Evolutionary conservation across 1,284 basidiomycete genomes (phyloP).

Genomic region (Porogramme epimiltina): DNA sequence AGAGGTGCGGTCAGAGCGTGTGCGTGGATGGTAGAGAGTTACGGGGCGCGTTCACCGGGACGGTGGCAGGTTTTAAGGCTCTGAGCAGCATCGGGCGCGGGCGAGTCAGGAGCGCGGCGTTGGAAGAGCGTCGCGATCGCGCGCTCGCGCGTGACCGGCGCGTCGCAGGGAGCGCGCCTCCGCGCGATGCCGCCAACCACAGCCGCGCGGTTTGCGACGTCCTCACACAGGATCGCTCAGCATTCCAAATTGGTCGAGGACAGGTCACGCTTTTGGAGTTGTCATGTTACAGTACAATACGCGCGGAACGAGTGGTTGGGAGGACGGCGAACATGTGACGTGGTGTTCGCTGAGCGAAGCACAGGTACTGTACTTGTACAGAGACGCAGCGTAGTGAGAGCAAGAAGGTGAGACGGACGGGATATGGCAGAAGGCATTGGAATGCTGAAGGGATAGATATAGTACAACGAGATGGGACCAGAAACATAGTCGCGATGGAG

Average conservation of each 20-base stretch:
- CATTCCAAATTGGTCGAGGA: conserved; percentile 18
- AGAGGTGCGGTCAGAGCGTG: conserved; percentile 4
- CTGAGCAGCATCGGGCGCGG: conserved; percentile 16
- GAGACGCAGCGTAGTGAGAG: too few species aligned
- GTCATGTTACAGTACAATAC: not conserved
- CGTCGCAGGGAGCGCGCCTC: not conserved
- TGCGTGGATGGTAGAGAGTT: conserved; percentile 25
- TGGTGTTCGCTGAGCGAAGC: too few species aligned
- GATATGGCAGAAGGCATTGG: too few species aligned
- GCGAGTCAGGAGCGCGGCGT: conserved; percentile 15
- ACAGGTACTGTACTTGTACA: too few species aligned
- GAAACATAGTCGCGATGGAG: too few species aligned
- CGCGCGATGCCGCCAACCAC: conserved; percentile 10
- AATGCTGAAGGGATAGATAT: too few species aligned
- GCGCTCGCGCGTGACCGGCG: conserved; percentile 4
- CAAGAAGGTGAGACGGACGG: too few species aligned
- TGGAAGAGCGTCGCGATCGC: conserved; percentile 9
- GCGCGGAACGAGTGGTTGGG: not conserved
- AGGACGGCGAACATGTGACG: too few species aligned
- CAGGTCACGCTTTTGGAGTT: conserved; percentile 8
- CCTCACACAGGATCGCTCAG: conserved; percentile 19
- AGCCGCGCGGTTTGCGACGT: conserved; percentile 7
- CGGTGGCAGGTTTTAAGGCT: conserved; percentile 17
- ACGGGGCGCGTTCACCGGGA: conserved; percentile 23
- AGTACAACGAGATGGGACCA: too few species aligned